These are phyloP conservation scores for Kockovaella imperatae DNA, from an alignment of 768 basidiomycete genomes.

Conservation along the genomic window DNA sequence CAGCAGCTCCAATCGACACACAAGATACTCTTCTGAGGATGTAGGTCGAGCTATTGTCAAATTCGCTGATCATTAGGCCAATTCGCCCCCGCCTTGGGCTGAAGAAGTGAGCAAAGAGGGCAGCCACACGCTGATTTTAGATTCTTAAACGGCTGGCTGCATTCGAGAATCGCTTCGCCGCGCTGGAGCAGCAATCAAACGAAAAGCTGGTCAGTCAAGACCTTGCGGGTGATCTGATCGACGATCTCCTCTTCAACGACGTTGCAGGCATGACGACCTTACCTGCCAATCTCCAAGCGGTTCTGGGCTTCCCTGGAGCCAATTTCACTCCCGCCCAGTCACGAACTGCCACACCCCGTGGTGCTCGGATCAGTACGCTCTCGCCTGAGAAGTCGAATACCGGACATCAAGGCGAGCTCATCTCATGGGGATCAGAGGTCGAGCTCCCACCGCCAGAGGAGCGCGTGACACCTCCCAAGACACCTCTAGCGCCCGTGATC, in stretches of 20 bases:
- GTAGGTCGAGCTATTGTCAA: no score
- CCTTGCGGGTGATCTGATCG: conserved; percentile 18
- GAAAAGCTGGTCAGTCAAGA: no score
- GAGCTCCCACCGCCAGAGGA: conserved; percentile 28
- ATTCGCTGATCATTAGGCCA: background rate
- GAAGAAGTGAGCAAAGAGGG: conserved; percentile 16
- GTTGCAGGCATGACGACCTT: background rate
- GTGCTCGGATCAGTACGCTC: background rate
- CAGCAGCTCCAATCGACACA: no score
- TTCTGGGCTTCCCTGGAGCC: background rate
- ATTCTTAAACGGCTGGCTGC: conserved; percentile 23
- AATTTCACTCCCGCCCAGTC: background rate
- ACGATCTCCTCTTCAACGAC: conserved; percentile 24
- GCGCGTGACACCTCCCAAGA: conserved; percentile 9
- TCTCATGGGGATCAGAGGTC: conserved; percentile 36
- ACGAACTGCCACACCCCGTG: background rate
- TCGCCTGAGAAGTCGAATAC: background rate
- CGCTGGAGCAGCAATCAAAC: conserved; percentile 16
- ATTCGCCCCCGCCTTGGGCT: conserved; percentile 22
- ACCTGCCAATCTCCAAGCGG: background rate
- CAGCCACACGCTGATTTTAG: conserved; percentile 6
- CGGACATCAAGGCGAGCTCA: conserved; percentile 6
- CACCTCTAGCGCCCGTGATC: conserved; percentile 25
- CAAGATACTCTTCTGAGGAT: no score
- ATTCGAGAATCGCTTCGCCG: conserved; percentile 26